Evolutionary conservation across 2,329 filamentous ascomycete genomes (phyloP), one percentile per base, ranked within the genome.

Genomic region (Dactylellina parvicollis): DNA sequence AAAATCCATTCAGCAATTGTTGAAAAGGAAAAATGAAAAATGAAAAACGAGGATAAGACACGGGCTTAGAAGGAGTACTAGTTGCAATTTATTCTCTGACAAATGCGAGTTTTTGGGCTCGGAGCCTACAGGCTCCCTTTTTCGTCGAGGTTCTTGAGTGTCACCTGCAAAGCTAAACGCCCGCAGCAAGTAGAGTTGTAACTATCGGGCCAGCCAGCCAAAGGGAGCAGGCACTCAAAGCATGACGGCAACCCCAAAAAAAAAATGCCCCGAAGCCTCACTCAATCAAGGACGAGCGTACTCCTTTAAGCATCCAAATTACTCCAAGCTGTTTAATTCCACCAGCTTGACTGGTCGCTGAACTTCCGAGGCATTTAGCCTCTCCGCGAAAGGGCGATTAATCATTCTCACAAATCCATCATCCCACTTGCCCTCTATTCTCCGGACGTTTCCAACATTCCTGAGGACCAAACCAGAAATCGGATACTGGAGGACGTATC

Each of bases 101-200:
- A 71, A 71, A 71, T 71, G 57, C 50, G 34, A 71, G 47, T 34
- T 38, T 50, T 18, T 50, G 44, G 30, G 61, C 50, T 64, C 32
- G 32, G 28, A 50, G 47, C 28, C 64, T 26, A 60, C 36, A 70
- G 55, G 46, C 52, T 36, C 52, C 65, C 36, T 49, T 60, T 57
- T 49, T 57, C 30, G 46, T 50, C 49, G 20, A 54, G 24, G 32
- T n/a, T 28, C 32, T 36, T 50, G 18, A 59, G 66, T 71, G 66
- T 59, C 66, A 71, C 57, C 66, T 71, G 66, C 66, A 24, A 71
- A 59, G 50, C 66, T 71, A 71, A 47, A 71, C 57, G 66, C 65
- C 49, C 50, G 30, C 65, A 49, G 28, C 40, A 44, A 40, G 42
- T 38, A 59, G n/a, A 55, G 47, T 52, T 47, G 55, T 38, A 55